Percentiles rank a stretch among this genome's conserved stretches.
Evolutionary conservation across 768 basidiomycete genomes (phyloP).

Genomic region (Suillus decipiens): DNA sequence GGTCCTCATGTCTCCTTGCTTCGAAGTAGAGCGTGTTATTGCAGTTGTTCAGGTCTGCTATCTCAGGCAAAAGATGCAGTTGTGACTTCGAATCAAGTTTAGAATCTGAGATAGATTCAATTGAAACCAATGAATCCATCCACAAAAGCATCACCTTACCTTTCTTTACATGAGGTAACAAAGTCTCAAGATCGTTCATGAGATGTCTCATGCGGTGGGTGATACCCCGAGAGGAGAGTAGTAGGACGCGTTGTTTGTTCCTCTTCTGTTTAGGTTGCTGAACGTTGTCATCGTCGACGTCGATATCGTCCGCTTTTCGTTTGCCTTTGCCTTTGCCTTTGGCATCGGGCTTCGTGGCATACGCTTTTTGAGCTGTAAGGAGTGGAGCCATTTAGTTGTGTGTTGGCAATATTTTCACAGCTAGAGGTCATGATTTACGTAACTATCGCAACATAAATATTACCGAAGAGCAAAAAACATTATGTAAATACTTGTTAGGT

Average conservation of each 20-base stretch:
- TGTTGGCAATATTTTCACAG: not conserved
- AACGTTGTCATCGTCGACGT: constrained; percentile 51
- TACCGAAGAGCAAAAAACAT: not conserved
- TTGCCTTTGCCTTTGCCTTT: constrained; percentile 55
- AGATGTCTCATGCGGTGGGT: constrained; percentile 97
- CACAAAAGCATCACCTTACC: constrained; percentile 50
- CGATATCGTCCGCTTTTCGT: constrained; percentile 64
- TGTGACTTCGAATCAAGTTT: constrained; percentile 98
- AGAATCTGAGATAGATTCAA: constrained; percentile 59
- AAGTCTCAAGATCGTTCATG: constrained; percentile 88
- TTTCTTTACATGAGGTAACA: constrained; percentile 96
- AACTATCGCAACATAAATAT: constrained; percentile 14
- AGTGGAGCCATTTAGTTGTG: constrained; percentile 57
- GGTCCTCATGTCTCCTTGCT: constrained; percentile 90
- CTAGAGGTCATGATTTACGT: constrained; percentile 22
- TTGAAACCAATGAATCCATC: constrained; percentile 3
- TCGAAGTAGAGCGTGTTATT: constrained; percentile 98
- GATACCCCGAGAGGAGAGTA: constrained; percentile 91
- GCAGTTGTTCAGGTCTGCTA: constrained; percentile 96
- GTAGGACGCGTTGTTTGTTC: constrained; percentile 94
- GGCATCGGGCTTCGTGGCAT: constrained; percentile 49
- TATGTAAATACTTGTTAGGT: constrained; percentile 4
- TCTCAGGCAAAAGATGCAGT: constrained; percentile 88
- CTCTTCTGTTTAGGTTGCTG: constrained; percentile 55
- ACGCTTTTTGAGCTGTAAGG: constrained; percentile 60